These are phyloP conservation scores for Coix lacrymajobi DNA, from an alignment of 176 grass and related monocot species.

Conservation along the genomic window DNA sequence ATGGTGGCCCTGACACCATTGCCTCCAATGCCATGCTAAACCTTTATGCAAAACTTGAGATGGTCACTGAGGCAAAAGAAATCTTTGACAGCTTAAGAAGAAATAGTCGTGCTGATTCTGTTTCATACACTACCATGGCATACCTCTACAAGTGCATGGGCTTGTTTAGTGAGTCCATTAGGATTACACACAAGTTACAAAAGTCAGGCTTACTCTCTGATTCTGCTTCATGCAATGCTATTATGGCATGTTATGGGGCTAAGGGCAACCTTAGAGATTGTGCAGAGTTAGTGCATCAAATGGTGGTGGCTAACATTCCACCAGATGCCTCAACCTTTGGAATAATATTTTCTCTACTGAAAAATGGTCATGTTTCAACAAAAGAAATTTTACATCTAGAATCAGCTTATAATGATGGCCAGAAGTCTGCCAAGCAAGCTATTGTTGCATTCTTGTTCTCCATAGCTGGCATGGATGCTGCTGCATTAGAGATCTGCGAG, in stretches of 20 bases:
- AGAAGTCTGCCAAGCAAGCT: conserved; percentile 35
- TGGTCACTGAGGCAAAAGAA: conserved; percentile 54
- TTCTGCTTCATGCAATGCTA: conserved; percentile 55
- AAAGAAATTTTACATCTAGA: conserved; percentile 52
- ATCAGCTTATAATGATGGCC: conserved; percentile 45
- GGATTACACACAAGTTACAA: conserved; percentile 42
- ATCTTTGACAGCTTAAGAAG: conserved; percentile 52
- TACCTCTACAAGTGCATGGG: conserved; percentile 69
- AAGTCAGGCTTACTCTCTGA: conserved; percentile 57
- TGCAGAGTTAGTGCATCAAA: conserved; percentile 65
- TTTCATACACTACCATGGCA: conserved; percentile 63
- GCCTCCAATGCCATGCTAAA: conserved; percentile 77
- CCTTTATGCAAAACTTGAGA: conserved; percentile 72
- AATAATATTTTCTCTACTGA: conserved; percentile 53
- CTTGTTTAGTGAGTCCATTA: conserved; percentile 52
- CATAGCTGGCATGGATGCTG: conserved; percentile 36
- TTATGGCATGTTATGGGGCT: conserved; percentile 49
- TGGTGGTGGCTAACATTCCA: conserved; percentile 40
- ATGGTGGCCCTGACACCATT: conserved; percentile 55
- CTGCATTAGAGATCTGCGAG: conserved; percentile 53
- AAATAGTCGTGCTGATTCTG: conserved; percentile 36
- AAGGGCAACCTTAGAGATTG: conserved; percentile 49
- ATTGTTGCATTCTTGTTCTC: conserved; percentile 58
- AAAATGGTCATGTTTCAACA: conserved; percentile 33
- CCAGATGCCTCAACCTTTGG: conserved; percentile 51